A percentile compares a stretch with the other conserved stretches of the same genome.
phyloP scores from a whole-genome alignment of 1,284 basidiomycete species.

The Chalciporus sp. region DNA sequence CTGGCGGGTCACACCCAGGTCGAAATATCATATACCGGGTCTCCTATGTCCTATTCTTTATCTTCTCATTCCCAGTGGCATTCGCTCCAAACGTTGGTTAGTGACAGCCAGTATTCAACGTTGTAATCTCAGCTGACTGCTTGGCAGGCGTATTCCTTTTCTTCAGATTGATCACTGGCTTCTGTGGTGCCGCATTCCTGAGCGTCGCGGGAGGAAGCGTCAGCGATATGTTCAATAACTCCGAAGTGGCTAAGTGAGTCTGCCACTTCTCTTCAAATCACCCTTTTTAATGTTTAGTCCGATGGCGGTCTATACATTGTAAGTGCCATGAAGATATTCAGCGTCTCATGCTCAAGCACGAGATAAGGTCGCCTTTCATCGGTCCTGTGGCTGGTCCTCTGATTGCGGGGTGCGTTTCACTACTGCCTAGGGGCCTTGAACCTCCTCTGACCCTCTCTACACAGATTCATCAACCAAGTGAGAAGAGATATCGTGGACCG shows the following conservation, averaged over 20 bases:
- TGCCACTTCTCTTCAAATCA: not conserved
- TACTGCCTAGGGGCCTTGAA: not conserved
- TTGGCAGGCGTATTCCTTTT: constrained; percentile 45
- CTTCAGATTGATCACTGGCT: constrained; percentile 55
- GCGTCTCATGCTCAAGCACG: not conserved
- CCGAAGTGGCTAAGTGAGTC: constrained; percentile 64
- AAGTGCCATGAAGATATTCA: constrained; percentile 2
- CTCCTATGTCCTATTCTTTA: constrained; percentile 52
- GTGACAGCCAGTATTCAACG: constrained; percentile 8
- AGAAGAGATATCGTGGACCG: constrained; percentile 6
- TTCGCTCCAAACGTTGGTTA: constrained; percentile 63
- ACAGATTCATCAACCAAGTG: constrained; percentile 48
- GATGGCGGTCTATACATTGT: constrained; percentile 74
- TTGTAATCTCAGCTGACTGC: not conserved
- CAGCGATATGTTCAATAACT: constrained; percentile 71
- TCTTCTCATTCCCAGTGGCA: constrained; percentile 66
- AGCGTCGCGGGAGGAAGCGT: constrained; percentile 82
- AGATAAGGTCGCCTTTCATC: constrained; percentile 59
- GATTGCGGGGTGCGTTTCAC: constrained; percentile 52
- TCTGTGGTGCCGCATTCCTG: constrained; percentile 74
- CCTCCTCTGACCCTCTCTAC: not conserved
- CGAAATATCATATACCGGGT: constrained; percentile 53
- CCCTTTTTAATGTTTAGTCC: constrained; percentile 47
- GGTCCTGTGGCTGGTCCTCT: constrained; percentile 74
- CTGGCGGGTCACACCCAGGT: constrained; percentile 58